phyloP scores from a whole-genome alignment of 1,284 basidiomycete genomes.

The Malassezia vespertilionis region DNA sequence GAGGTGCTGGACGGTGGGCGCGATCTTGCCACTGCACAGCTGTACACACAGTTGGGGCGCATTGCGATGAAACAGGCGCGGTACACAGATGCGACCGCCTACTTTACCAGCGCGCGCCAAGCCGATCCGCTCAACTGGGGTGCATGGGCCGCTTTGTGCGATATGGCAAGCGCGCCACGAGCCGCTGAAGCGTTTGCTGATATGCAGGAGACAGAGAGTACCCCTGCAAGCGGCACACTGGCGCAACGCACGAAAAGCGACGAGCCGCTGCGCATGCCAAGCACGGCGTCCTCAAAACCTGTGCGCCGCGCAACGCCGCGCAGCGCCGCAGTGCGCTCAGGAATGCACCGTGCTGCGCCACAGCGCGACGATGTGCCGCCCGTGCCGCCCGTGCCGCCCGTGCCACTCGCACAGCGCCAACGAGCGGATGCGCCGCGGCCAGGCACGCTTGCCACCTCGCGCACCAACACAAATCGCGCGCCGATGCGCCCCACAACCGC shows the following conservation, averaged over 20 bases:
- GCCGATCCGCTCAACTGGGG: slow-evolving; percentile 36
- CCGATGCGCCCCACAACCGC: background rate
- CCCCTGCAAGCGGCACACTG: slow-evolving; percentile 12
- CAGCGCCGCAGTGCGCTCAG: slow-evolving; percentile 14
- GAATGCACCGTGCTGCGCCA: no score
- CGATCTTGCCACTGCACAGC: slow-evolving; percentile 17
- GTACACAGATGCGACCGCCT: slow-evolving; percentile 20
- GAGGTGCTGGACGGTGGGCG: slow-evolving; percentile 15
- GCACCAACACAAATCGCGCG: slow-evolving; percentile 7
- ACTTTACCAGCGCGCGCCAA: slow-evolving; percentile 21
- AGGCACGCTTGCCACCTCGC: slow-evolving; percentile 9
- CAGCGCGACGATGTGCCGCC: background rate
- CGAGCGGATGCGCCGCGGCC: background rate
- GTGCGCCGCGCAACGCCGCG: slow-evolving; percentile 15
- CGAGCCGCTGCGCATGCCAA: background rate
- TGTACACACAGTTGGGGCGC: slow-evolving; percentile 26
- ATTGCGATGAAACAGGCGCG: slow-evolving; percentile 24
- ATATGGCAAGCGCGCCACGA: slow-evolving; percentile 21
- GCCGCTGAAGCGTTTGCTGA: slow-evolving; percentile 20
- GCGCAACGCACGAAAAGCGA: slow-evolving; percentile 17
- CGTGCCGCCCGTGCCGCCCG: slow-evolving; percentile 8
- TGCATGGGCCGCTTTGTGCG: slow-evolving; percentile 35
- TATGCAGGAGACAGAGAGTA: background rate
- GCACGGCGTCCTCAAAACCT: background rate
- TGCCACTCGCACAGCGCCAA: background rate